phyloP scores from a whole-genome alignment of 2,329 filamentous ascomycete genomes.

The Colletotrichum sublineola region DNA sequence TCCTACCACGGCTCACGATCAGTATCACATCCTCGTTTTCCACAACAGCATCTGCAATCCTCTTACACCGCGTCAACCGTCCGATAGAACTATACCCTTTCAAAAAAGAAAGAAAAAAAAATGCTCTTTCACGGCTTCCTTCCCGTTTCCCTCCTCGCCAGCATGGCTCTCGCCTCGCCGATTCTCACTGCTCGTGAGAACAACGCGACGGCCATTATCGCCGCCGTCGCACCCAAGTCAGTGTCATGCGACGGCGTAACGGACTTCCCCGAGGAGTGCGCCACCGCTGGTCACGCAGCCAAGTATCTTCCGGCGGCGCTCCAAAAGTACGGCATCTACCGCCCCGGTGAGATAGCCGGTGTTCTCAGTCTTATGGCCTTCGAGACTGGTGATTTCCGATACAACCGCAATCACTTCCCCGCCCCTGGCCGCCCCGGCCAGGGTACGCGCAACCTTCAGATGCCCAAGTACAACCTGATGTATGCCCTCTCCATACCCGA shows the following conservation, averaged over 20 bases:
- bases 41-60: slow-evolving; percentile 36
- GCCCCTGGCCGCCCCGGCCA: slow-evolving; percentile 70
- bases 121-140: slow-evolving; percentile 49
- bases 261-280: slow-evolving; percentile 69
- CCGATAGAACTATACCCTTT: neutral
- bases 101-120: neutral
- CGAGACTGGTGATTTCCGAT: slow-evolving; percentile 78
- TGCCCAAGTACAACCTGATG: slow-evolving; percentile 57
- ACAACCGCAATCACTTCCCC: slow-evolving; percentile 73
- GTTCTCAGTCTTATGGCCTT: slow-evolving; percentile 78
- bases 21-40: neutral
- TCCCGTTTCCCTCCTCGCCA: slow-evolving; percentile 47
- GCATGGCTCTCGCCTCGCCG: slow-evolving; percentile 46
- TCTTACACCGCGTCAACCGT: slow-evolving; percentile 38
- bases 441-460: slow-evolving; percentile 74
- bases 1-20: slow-evolving; percentile 17
- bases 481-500: slow-evolving; percentile 62
- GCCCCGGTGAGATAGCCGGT: slow-evolving; percentile 74
- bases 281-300: slow-evolving; percentile 73
- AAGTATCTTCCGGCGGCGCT: slow-evolving; percentile 70
- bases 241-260: slow-evolving; percentile 63
- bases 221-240: slow-evolving; percentile 69
- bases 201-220: slow-evolving; percentile 57
- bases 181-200: slow-evolving; percentile 33
- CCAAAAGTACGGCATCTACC: slow-evolving; percentile 66